Percentiles rank a stretch among this genome's conserved stretches.
Evolutionary conservation across 2,329 filamentous ascomycete genomes (phyloP).

Genomic region (Cladosporium colombiae): DNA sequence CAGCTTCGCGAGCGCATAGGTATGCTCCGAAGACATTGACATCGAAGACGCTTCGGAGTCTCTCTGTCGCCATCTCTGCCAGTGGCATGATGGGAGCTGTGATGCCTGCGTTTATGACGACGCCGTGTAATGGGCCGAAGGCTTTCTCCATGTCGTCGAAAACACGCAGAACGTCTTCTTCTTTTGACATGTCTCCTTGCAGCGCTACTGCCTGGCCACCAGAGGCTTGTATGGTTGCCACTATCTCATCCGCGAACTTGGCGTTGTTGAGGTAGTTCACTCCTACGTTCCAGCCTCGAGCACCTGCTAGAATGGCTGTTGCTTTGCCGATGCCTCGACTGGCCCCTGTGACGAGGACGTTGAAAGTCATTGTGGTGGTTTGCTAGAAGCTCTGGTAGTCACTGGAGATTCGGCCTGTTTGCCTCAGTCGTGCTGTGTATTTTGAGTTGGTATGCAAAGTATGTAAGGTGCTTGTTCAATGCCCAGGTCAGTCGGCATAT

Average conservation of each 20-base stretch:
- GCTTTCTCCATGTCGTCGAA: constrained; percentile 28
- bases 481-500: neutral
- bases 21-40: constrained; percentile 33
- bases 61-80: constrained; percentile 29
- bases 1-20: constrained; percentile 33
- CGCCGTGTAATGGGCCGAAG: constrained; percentile 28
- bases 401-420: neutral
- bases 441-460: neutral
- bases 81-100: constrained; percentile 28
- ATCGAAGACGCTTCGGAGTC: constrained; percentile 29
- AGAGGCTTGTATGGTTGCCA: constrained; percentile 25
- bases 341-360: constrained; percentile 31
- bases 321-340: constrained; percentile 31
- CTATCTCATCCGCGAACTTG: constrained; percentile 25
- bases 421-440: neutral
- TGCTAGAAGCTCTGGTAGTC: neutral
- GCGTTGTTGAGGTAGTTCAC: constrained; percentile 30
- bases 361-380: constrained; percentile 16
- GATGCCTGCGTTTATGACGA: constrained; percentile 35
- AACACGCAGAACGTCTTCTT: constrained; percentile 27
- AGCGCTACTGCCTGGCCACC: constrained; percentile 26
- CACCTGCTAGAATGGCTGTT: constrained; percentile 29
- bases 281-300: constrained; percentile 31
- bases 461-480: neutral
- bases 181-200: constrained; percentile 29